These are phyloP conservation scores for Alternaria incomplexa DNA, from an alignment of 2,329 filamentous ascomycete species.

Conservation along the genomic window DNA sequence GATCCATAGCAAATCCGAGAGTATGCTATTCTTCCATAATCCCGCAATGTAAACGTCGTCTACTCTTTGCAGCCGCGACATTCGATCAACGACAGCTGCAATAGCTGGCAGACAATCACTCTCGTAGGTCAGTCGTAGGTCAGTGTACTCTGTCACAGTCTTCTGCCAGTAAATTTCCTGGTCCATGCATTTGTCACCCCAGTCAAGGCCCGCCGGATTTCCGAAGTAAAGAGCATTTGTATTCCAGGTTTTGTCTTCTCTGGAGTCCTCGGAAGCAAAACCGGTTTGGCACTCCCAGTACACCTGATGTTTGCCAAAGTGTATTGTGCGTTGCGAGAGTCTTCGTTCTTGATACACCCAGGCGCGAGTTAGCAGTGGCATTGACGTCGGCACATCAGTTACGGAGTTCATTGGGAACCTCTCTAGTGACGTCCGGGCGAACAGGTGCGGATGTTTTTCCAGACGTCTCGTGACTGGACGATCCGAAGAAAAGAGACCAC, in stretches of 20 bases:
- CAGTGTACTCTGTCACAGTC: neutral
- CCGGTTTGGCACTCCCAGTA: neutral
- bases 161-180: neutral
- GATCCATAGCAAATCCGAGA: neutral
- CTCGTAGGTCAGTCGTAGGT: neutral
- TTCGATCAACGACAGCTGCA: neutral
- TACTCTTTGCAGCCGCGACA: rapidly evolving
- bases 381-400: too few relatives aligned
- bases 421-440: neutral
- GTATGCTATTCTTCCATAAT: neutral
- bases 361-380: neutral
- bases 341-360: neutral
- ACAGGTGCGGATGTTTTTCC: neutral
- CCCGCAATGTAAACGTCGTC: neutral
- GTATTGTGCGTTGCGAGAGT: neutral
- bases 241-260: neutral
- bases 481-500: neutral
- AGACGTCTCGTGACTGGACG: neutral
- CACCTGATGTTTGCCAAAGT: neutral
- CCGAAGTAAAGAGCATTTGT: too few relatives aligned
- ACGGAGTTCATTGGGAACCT: too few relatives aligned
- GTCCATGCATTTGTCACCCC: too few relatives aligned
- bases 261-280: neutral
- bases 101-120: neutral
- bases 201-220: rapidly evolving